phyloP scores from a whole-genome alignment of 176 grass and related monocot genomes.

The Raddia distichophylla region DNA sequence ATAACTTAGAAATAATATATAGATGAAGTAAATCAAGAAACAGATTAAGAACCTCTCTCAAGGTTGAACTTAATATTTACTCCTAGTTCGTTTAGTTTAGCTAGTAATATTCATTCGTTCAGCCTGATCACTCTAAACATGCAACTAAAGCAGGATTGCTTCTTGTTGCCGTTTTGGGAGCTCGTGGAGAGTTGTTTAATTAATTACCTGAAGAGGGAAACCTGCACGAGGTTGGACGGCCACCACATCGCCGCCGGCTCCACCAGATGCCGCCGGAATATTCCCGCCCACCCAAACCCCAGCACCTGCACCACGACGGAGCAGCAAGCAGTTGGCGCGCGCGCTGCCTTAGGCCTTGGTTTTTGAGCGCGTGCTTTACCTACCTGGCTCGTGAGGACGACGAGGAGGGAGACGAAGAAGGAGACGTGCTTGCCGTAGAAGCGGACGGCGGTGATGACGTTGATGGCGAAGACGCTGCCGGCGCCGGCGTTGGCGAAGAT shows the following conservation, averaged over 20 bases:
- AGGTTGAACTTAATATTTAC: too few relatives aligned
- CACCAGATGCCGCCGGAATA: constrained; percentile 93
- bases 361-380: constrained; percentile 18
- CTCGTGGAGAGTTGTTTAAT: neutral
- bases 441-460: constrained; percentile 79
- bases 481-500: constrained; percentile 97
- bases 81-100: too few relatives aligned
- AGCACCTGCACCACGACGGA: constrained; percentile 45
- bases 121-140: too few relatives aligned
- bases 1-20: too few relatives aligned
- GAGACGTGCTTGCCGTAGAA: constrained; percentile 85
- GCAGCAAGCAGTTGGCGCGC: too few relatives aligned
- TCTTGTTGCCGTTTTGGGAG: too few relatives aligned
- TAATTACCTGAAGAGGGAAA: constrained; percentile 88
- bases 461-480: constrained; percentile 89
- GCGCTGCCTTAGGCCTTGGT: too few relatives aligned
- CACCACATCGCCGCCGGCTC: constrained; percentile 98
- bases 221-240: constrained; percentile 95
- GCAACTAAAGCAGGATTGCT: too few relatives aligned
- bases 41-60: too few relatives aligned
- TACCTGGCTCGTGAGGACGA: constrained; percentile 96
- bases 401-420: constrained; percentile 85
- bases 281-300: constrained; percentile 91
- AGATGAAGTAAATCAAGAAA: too few relatives aligned
- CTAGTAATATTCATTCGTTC: too few relatives aligned